These are phyloP conservation scores for Phialocephala subalpina DNA, from an alignment of 2,329 filamentous ascomycete genomes.

Conservation along the genomic window DNA sequence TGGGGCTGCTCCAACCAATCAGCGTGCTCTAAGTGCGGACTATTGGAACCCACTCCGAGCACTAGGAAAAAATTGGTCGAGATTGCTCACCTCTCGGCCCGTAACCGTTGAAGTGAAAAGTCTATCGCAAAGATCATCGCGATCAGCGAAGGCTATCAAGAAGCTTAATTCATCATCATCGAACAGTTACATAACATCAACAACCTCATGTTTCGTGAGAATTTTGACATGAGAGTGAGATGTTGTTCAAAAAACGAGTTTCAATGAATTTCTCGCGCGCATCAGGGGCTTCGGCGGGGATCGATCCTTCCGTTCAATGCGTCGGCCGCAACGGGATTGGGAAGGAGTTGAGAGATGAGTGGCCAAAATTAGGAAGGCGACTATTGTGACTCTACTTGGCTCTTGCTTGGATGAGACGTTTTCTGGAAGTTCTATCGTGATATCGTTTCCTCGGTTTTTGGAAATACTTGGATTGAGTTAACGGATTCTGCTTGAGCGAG, in stretches of 20 bases:
- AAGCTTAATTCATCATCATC: constrained; percentile 1
- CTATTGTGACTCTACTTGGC: neutral
- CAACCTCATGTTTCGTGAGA: neutral
- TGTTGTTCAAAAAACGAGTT: neutral
- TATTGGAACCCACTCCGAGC: neutral
- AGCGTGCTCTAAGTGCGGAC: neutral
- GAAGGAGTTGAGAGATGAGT: neutral
- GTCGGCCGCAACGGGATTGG: neutral
- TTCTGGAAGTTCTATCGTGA: neutral
- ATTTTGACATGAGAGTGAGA: neutral
- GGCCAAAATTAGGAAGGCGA: neutral
- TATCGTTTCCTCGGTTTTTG: neutral
- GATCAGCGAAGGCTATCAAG: neutral
- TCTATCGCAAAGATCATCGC: constrained; percentile 7
- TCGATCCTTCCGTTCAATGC: constrained; percentile 9
- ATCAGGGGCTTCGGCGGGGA: neutral
- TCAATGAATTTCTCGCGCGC: neutral
- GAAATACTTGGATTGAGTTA: neutral
- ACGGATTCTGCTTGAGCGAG: neutral
- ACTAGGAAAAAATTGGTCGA: neutral
- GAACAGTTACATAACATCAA: neutral
- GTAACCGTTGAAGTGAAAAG: neutral
- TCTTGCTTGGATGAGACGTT: neutral
- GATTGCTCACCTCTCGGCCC: constrained; percentile 1
- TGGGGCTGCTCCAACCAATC: neutral